These are phyloP conservation scores for Talaromyces sp. DNA, from an alignment of 2,329 filamentous ascomycete genomes.

Conservation along the genomic window DNA sequence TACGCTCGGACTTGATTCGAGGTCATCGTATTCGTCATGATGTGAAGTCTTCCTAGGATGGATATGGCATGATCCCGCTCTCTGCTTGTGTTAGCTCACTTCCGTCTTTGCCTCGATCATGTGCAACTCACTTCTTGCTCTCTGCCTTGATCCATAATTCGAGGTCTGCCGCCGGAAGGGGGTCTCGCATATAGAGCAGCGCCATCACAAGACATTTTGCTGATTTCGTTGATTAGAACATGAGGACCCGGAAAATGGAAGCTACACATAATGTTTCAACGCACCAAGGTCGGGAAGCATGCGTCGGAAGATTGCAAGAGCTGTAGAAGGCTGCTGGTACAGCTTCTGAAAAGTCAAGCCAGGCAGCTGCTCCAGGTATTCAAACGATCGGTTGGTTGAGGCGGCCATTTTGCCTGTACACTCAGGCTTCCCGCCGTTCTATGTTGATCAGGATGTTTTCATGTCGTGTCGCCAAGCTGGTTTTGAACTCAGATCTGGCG, in stretches of 20 bases:
- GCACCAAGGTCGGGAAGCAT: constrained; percentile 90
- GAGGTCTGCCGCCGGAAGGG: constrained; percentile 75
- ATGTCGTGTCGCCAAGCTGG: constrained; percentile 25
- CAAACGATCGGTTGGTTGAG: constrained; percentile 65
- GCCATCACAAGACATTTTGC: constrained; percentile 96
- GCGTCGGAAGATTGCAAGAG: constrained; percentile 91
- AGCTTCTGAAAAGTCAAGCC: constrained; percentile 86
- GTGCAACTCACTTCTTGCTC: constrained; percentile 51
- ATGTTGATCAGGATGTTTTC: constrained; percentile 30
- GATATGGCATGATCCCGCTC: constrained; percentile 81
- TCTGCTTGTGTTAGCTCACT: constrained; percentile 40
- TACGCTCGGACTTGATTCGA: constrained; percentile 67
- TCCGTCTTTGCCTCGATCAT: not conserved
- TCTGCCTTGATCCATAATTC: constrained; percentile 80
- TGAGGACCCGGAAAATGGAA: not conserved
- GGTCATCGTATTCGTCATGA: constrained; percentile 66
- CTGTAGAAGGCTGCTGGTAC: constrained; percentile 93
- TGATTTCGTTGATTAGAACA: constrained; percentile 32
- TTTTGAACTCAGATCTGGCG: not conserved
- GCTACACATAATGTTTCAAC: constrained; percentile 23
- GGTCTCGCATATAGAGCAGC: constrained; percentile 82
- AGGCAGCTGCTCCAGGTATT: constrained; percentile 89
- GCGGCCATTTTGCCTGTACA: constrained; percentile 50
- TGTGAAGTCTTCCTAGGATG: constrained; percentile 81
- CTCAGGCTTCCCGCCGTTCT: constrained; percentile 23